phyloP scores from a whole-genome alignment of 1,284 basidiomycete genomes.

The Xerocomus minutiporus region DNA sequence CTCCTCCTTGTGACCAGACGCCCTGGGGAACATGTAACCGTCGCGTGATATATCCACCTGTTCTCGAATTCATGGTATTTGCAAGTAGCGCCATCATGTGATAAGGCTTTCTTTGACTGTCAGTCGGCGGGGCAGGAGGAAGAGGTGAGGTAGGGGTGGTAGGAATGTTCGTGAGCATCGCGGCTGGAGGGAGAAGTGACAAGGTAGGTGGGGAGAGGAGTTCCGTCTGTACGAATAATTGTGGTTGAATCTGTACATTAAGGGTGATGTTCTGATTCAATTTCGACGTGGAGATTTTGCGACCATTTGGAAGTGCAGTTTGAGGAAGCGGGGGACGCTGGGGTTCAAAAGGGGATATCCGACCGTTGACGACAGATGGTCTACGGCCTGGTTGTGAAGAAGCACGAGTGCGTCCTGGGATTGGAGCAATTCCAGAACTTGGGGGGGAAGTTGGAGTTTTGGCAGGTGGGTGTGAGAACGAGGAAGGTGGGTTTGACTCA shows the following conservation, averaged over 20 bases:
- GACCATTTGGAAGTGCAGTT: slow-evolving; percentile 37
- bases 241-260: slow-evolving; percentile 37
- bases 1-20: slow-evolving; percentile 87
- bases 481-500: slow-evolving; percentile 48
- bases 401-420: slow-evolving; percentile 51
- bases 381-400: slow-evolving; percentile 67
- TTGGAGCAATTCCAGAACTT: slow-evolving; percentile 31
- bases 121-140: slow-evolving; percentile 63
- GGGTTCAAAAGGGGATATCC: slow-evolving; percentile 42
- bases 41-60: slow-evolving; percentile 85
- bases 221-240: slow-evolving; percentile 52
- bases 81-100: slow-evolving; percentile 82
- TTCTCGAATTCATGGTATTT: slow-evolving; percentile 74
- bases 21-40: slow-evolving; percentile 84
- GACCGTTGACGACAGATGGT: slow-evolving; percentile 49
- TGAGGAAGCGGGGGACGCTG: slow-evolving; percentile 50
- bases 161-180: slow-evolving; percentile 52
- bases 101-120: slow-evolving; percentile 82
- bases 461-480: slow-evolving; percentile 37
- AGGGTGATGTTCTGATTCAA: slow-evolving; percentile 43
- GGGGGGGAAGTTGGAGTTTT: slow-evolving; percentile 43
- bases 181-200: slow-evolving; percentile 49
- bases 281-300: slow-evolving; percentile 61
- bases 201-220: slow-evolving; percentile 40
- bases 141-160: slow-evolving; percentile 72